Percentiles rank a stretch among this genome's conserved stretches.
These are phyloP conservation scores for Sporothrix humicola DNA, from an alignment of 2,329 filamentous ascomycete species.

Conservation along the genomic window DNA sequence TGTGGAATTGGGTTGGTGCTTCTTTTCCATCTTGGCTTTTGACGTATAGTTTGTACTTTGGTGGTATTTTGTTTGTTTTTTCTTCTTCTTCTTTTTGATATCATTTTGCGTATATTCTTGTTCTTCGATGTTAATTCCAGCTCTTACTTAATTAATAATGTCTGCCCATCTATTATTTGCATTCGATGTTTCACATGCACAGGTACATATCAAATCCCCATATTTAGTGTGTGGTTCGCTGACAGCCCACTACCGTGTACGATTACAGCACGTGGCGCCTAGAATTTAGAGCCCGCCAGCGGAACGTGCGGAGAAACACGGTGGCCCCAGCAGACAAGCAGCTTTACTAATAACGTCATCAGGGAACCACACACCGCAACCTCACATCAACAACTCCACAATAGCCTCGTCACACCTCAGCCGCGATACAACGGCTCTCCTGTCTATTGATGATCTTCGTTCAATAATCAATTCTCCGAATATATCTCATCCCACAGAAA, in stretches of 20 bases:
- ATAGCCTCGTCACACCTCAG: neutral
- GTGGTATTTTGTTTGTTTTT: neutral
- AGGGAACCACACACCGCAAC: neutral
- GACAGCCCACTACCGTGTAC: no score
- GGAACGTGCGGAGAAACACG: slow-evolving; percentile 4
- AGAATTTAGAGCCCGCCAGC: neutral
- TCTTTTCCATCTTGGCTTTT: neutral
- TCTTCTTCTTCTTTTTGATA: neutral
- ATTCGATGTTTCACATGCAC: neutral
- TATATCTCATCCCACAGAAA: neutral
- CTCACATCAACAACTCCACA: neutral
- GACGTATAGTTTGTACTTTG: neutral
- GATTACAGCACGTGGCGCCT: neutral
- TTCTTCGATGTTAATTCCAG: neutral
- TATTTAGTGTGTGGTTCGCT: no score
- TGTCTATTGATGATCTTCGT: neutral
- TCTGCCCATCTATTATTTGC: neutral
- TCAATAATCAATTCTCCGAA: neutral
- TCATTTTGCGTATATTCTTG: neutral
- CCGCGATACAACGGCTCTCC: neutral
- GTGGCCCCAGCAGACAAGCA: neutral
- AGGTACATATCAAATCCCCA: neutral
- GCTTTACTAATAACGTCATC: slow-evolving; percentile 22
- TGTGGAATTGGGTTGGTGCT: neutral
- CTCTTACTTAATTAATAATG: neutral